These are phyloP conservation scores for Rehmannia glutinosa DNA, from an alignment of 257 asterid species.

Conservation along the genomic window DNA sequence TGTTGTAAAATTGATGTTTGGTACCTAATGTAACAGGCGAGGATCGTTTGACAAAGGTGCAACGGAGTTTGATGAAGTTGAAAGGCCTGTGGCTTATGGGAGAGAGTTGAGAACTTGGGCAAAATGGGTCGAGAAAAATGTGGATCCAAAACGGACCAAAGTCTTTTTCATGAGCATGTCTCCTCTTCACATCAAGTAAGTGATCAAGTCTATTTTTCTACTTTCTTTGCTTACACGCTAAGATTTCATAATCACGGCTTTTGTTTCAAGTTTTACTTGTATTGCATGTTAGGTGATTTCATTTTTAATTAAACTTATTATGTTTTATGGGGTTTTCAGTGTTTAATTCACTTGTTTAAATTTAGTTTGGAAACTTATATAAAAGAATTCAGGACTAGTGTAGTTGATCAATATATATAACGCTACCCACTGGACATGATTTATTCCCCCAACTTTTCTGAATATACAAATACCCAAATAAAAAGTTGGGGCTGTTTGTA, in stretches of 20 bases:
- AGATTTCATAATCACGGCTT: neutral
- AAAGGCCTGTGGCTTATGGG: constrained; percentile 25
- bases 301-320: too few species aligned
- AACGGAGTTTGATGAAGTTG: constrained; percentile 31
- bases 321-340: too few species aligned
- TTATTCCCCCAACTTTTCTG: too few species aligned
- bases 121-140: constrained; percentile 29
- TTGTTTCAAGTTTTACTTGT: neutral
- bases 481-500: too few species aligned
- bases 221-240: neutral
- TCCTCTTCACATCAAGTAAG: constrained; percentile 60
- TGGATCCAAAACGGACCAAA: constrained; percentile 25
- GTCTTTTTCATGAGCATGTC: constrained; percentile 42
- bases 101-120: constrained; percentile 35
- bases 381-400: too few species aligned
- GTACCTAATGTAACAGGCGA: constrained; percentile 14
- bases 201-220: neutral
- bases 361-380: too few species aligned
- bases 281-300: too few species aligned
- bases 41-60: constrained; percentile 36
- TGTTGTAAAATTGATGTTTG: too few species aligned
- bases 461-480: too few species aligned
- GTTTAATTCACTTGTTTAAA: too few species aligned
- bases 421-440: too few species aligned
- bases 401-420: too few species aligned